These are phyloP conservation scores for Babesia ovata DNA, from an alignment of 169 alveolate species.

Conservation along the genomic window DNA sequence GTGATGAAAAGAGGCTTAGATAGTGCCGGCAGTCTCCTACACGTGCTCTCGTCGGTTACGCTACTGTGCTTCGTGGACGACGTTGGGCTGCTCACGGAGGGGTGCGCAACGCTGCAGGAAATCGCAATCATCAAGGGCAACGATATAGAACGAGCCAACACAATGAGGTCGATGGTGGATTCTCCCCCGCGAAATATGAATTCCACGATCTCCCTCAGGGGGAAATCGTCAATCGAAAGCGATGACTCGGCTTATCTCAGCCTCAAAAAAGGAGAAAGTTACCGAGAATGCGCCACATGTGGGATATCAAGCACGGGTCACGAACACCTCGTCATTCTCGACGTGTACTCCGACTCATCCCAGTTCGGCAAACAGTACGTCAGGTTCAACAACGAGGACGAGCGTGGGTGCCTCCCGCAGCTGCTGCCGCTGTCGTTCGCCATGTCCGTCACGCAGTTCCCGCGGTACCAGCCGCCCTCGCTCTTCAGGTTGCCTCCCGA, in stretches of 20 bases:
- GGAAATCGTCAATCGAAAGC: neutral
- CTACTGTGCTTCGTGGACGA: slow-evolving; percentile 65
- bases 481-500: slow-evolving; percentile 29
- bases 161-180: slow-evolving; percentile 6
- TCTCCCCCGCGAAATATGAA: neutral
- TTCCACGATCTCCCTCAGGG: neutral
- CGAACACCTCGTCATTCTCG: slow-evolving; percentile 57
- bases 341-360: slow-evolving; percentile 40
- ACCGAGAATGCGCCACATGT: neutral
- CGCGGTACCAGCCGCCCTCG: slow-evolving; percentile 47
- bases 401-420: slow-evolving; percentile 28
- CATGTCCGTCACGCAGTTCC: slow-evolving; percentile 58
- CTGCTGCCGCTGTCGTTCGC: slow-evolving; percentile 61
- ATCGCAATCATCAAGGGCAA: slow-evolving; percentile 52
- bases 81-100: slow-evolving; percentile 55
- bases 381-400: slow-evolving; percentile 48
- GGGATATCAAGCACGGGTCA: neutral
- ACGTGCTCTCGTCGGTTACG: slow-evolving; percentile 49
- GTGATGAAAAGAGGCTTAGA: slow-evolving; percentile 55
- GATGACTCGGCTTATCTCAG: neutral
- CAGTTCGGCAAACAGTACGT: slow-evolving; percentile 62
- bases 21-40: slow-evolving; percentile 49
- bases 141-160: neutral
- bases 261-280: neutral
- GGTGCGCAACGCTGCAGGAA: slow-evolving; percentile 57